A percentile compares a stretch with the other conserved stretches of the same genome.
Evolutionary conservation across 768 basidiomycete genomes (phyloP).

Genomic region (Antrodiella citrinella): DNA sequence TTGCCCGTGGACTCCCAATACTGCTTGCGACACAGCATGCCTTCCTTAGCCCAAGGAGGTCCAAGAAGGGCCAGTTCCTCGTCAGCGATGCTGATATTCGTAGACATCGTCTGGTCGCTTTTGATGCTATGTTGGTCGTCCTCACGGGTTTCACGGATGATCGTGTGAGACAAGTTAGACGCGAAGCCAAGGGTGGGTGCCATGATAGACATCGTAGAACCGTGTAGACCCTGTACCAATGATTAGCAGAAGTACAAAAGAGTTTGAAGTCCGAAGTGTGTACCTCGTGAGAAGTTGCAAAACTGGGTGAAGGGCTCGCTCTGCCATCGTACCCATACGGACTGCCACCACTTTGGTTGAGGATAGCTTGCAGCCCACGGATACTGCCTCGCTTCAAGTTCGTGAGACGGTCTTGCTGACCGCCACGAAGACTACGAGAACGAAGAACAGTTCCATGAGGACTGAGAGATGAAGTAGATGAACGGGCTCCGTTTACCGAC

Average conservation of each 20-base stretch:
- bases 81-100: slow-evolving; percentile 81
- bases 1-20: slow-evolving; percentile 86
- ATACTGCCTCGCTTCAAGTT: slow-evolving; percentile 89
- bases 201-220: slow-evolving; percentile 61
- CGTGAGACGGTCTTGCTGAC: slow-evolving; percentile 60
- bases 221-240: slow-evolving; percentile 42
- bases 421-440: slow-evolving; percentile 60
- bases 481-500: slow-evolving; percentile 31
- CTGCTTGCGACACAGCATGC: slow-evolving; percentile 89
- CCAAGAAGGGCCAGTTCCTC: slow-evolving; percentile 94
- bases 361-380: slow-evolving; percentile 75
- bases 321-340: slow-evolving; percentile 85
- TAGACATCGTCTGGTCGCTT: slow-evolving; percentile 58
- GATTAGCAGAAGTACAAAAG: background rate
- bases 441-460: slow-evolving; percentile 45
- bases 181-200: slow-evolving; percentile 93
- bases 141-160: slow-evolving; percentile 92
- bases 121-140: slow-evolving; percentile 72
- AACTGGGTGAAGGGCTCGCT: slow-evolving; percentile 92
- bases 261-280: slow-evolving; percentile 12
- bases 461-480: slow-evolving; percentile 49
- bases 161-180: slow-evolving; percentile 90
- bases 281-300: slow-evolving; percentile 84
- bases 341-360: slow-evolving; percentile 55
- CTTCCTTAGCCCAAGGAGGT: slow-evolving; percentile 98